Conservation (phyloP, 495 filamentous ascomycete species). For the Penicillium canariense region DNA sequence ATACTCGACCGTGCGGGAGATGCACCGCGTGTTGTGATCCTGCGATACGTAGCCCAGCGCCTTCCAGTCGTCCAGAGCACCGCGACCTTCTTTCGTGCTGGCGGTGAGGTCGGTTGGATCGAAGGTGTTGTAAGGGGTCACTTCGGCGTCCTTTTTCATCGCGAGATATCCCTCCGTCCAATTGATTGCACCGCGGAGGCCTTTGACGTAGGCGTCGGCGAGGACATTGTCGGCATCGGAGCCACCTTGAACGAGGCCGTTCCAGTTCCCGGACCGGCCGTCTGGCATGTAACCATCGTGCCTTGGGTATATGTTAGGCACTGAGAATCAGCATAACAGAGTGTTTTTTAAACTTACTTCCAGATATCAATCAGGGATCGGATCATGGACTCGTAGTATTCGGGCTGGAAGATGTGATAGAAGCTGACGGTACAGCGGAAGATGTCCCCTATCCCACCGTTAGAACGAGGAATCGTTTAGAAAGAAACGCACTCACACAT, state of each 20-base stretch:
- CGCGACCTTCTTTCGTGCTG: constrained; percentile 65
- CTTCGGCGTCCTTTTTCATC: constrained; percentile 69
- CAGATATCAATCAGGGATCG: constrained; percentile 50
- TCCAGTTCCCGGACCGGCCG: constrained; percentile 58
- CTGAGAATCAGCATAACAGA: not conserved
- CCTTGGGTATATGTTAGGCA: constrained; percentile 14
- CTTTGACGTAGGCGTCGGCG: constrained; percentile 37
- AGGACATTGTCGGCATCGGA: constrained; percentile 59
- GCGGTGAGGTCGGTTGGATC: constrained; percentile 54
- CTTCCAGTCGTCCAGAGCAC: constrained; percentile 65
- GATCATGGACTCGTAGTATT: constrained; percentile 61
- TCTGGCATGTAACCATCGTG: constrained; percentile 57
- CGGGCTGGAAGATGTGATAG: constrained; percentile 65
- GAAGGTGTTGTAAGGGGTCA: constrained; percentile 67
- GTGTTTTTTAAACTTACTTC: constrained; percentile 22
- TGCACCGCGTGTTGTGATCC: constrained; percentile 64
- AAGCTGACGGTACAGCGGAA: constrained; percentile 47
- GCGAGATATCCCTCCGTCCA: constrained; percentile 51
- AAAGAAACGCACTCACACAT: constrained; percentile 25
- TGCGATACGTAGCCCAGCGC: constrained; percentile 66
- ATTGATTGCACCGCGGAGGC: constrained; percentile 52
- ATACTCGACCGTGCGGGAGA: constrained; percentile 71
- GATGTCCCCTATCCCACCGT: constrained; percentile 40
- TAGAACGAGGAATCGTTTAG: not conserved
- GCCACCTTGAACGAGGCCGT: constrained; percentile 69